Evolutionary conservation across 2,329 filamentous ascomycete genomes (phyloP).

Genomic region (Diaporthe helianthi): DNA sequence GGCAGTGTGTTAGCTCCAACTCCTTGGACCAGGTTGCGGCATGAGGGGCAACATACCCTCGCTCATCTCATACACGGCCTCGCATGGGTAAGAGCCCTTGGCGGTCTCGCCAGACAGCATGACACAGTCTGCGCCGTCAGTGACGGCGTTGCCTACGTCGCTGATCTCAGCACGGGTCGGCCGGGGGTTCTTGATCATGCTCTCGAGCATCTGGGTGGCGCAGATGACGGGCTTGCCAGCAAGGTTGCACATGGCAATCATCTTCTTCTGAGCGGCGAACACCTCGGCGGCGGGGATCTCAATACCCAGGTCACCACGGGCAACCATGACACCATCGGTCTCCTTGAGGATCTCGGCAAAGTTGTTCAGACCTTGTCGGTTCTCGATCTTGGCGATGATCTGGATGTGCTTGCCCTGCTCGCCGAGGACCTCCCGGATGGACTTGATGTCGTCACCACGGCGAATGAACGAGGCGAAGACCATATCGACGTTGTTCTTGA

Average conservation of each 20-base stretch:
- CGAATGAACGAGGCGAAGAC: slow-evolving; percentile 99
- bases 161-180: slow-evolving; percentile 98
- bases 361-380: slow-evolving; percentile 99
- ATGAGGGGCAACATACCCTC: slow-evolving; percentile 60
- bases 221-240: slow-evolving; percentile 99
- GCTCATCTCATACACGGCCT: slow-evolving; percentile 97
- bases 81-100: slow-evolving; percentile 92
- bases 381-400: slow-evolving; percentile 99
- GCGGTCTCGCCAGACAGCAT: slow-evolving; percentile 99
- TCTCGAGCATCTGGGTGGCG: slow-evolving; percentile 99
- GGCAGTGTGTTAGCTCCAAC: neutral
- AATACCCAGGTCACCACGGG: slow-evolving; percentile 97
- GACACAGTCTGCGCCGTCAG: slow-evolving; percentile 97
- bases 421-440: slow-evolving; percentile 91
- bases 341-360: slow-evolving; percentile 95
- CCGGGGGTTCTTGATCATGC: slow-evolving; percentile 99
- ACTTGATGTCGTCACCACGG: slow-evolving; percentile 87
- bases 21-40: neutral
- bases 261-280: slow-evolving; percentile 99
- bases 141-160: slow-evolving; percentile 97
- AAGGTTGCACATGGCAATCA: slow-evolving; percentile 99
- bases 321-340: slow-evolving; percentile 99
- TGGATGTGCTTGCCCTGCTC: slow-evolving; percentile 94
- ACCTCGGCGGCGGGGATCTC: slow-evolving; percentile 99
- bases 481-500: slow-evolving; percentile 99